phyloP scores from a whole-genome alignment of 768 basidiomycete genomes.

The Paxillus ammoniavirescens region DNA sequence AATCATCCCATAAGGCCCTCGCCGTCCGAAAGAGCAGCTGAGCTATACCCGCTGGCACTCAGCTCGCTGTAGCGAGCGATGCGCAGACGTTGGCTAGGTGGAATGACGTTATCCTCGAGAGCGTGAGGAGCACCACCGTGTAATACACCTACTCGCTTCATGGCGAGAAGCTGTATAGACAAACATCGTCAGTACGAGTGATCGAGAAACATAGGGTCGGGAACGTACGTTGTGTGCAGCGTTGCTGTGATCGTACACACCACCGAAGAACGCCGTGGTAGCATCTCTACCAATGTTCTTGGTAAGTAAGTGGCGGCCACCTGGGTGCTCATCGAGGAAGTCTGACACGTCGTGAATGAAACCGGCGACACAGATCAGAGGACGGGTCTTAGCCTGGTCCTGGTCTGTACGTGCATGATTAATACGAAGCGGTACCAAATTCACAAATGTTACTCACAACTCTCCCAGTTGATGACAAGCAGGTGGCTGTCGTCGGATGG shows the following conservation, averaged over 20 bases:
- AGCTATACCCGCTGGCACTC: conserved; percentile 46
- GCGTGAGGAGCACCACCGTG: conserved; percentile 54
- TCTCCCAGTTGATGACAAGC: conserved; percentile 84
- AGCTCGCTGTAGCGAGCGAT: conserved; percentile 67
- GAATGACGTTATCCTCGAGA: conserved; percentile 60
- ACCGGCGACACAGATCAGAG: conserved; percentile 83
- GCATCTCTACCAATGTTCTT: conserved; percentile 90
- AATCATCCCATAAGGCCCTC: conserved; percentile 47
- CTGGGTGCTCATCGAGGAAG: conserved; percentile 91
- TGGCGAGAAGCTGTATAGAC: conserved; percentile 28
- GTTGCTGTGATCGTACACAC: conserved; percentile 86
- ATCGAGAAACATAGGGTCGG: background rate
- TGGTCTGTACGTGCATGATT: conserved; percentile 49
- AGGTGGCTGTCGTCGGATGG: conserved; percentile 73
- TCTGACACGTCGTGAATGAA: conserved; percentile 88
- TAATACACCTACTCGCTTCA: conserved; percentile 58
- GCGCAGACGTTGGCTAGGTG: conserved; percentile 70
- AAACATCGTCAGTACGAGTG: conserved; percentile 3
- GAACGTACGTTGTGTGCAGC: conserved; percentile 76
- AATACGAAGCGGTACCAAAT: background rate
- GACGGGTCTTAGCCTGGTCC: conserved; percentile 74
- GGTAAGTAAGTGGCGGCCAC: conserved; percentile 80
- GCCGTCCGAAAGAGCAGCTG: conserved; percentile 56
- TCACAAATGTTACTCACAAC: conserved; percentile 49
- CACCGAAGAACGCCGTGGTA: conserved; percentile 92